phyloP scores from a whole-genome alignment of 1,284 basidiomycete genomes.

The Boletus semigastroideus region DNA sequence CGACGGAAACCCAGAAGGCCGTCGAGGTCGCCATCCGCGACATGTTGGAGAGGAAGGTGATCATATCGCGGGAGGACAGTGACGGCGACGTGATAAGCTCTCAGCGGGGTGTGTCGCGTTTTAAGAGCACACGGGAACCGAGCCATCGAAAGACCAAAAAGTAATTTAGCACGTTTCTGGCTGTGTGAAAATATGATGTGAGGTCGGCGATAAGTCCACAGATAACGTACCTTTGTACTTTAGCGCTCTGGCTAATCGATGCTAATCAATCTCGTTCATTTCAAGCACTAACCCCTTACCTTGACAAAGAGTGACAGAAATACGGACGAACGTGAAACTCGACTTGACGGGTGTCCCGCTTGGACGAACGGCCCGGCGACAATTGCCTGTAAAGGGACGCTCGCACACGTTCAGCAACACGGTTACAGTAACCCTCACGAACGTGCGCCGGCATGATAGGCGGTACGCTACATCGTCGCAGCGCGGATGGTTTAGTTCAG shows the following conservation, averaged over 20 bases:
- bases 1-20: conserved; percentile 25
- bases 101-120: conserved; percentile 10
- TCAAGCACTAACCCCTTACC: neutral
- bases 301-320: conserved; percentile 1
- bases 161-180: neutral
- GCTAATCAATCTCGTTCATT: neutral
- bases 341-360: neutral
- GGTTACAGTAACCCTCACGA: conserved; percentile 1
- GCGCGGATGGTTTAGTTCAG: neutral
- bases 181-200: conserved; percentile 19
- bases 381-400: conserved; percentile 3
- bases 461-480: neutral
- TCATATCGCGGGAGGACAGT: conserved; percentile 19
- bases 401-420: conserved; percentile 14
- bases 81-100: conserved; percentile 25
- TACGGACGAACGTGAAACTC: conserved; percentile 17
- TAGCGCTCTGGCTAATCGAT: conserved; percentile 3
- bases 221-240: conserved; percentile 20
- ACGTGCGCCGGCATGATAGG: conserved; percentile 12
- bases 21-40: conserved; percentile 21
- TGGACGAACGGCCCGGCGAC: neutral
- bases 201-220: conserved; percentile 11
- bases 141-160: conserved; percentile 2
- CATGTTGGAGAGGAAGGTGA: conserved; percentile 16
- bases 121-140: conserved; percentile 27